These are phyloP conservation scores for Pseudonitzschia multistriata DNA, from an alignment of 108 stramenopile genomes.

Conservation along the genomic window DNA sequence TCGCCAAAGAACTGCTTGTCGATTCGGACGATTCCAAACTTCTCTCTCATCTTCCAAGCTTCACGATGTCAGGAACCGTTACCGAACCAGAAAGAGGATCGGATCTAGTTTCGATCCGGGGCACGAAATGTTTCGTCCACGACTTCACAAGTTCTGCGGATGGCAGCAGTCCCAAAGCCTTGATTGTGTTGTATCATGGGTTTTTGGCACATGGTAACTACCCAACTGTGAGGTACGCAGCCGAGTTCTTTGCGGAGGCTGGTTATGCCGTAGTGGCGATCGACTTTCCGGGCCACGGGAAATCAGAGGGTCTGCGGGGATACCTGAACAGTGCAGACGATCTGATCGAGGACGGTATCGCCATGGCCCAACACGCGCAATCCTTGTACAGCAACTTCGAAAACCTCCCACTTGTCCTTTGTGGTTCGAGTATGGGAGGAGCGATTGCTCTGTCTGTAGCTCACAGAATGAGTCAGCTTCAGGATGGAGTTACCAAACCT, in stretches of 20 bases:
- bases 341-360: slow-evolving; percentile 53
- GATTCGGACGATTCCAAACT: no score
- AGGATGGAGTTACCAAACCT: not conserved
- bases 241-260: slow-evolving; percentile 56
- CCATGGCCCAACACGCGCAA: slow-evolving; percentile 51
- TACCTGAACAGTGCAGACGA: slow-evolving; percentile 52
- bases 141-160: slow-evolving; percentile 31
- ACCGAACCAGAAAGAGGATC: not conserved
- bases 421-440: slow-evolving; percentile 84
- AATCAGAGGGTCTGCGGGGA: slow-evolving; percentile 62
- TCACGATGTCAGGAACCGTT: not conserved
- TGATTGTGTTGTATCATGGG: slow-evolving; percentile 79
- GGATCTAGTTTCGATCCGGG: slow-evolving; percentile 32
- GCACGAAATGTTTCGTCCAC: slow-evolving; percentile 52
- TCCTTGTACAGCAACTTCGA: slow-evolving; percentile 11
- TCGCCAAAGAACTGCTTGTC: not conserved
- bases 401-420: slow-evolving; percentile 50
- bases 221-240: slow-evolving; percentile 78
- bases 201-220: slow-evolving; percentile 74
- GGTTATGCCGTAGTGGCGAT: slow-evolving; percentile 57
- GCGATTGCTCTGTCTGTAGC: slow-evolving; percentile 74
- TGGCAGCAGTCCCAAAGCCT: slow-evolving; percentile 34
- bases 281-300: slow-evolving; percentile 79
- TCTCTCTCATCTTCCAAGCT: not conserved
- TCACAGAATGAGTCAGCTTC: slow-evolving; percentile 17